These are phyloP conservation scores for Handroanthus guayacan DNA, from an alignment of 257 asterid genomes.

Conservation along the genomic window DNA sequence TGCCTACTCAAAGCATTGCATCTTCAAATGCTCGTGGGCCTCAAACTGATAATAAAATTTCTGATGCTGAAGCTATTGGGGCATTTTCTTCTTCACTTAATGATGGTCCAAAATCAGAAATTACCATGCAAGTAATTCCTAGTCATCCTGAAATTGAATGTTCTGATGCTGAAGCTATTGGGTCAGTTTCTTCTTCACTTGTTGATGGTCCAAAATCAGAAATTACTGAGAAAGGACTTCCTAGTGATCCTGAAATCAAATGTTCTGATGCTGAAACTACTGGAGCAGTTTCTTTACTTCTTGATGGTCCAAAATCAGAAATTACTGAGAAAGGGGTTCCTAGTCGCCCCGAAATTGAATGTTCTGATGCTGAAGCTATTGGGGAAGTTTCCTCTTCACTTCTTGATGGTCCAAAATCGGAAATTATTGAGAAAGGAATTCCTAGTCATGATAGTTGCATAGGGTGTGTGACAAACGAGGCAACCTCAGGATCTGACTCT, in stretches of 20 bases:
- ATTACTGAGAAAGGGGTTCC: too few species aligned
- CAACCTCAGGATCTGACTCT: constrained; percentile 36
- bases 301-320: too few species aligned
- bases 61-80: constrained; percentile 37
- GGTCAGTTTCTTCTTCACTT: not conserved
- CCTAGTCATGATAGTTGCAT: constrained; percentile 21
- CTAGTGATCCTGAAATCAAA: constrained; percentile 12
- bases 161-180: constrained; percentile 9
- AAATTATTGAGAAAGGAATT: constrained; percentile 30
- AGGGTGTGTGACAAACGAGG: constrained; percentile 12
- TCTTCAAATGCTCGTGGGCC: constrained; percentile 33
- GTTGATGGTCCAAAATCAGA: too few species aligned
- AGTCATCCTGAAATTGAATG: not conserved
- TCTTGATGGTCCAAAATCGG: constrained; percentile 37
- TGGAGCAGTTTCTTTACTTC: too few species aligned
- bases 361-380: constrained; percentile 38
- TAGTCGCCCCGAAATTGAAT: constrained; percentile 20
- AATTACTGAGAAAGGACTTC: too few species aligned
- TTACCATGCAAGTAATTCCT: constrained; percentile 25
- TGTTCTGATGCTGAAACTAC: constrained; percentile 37
- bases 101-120: constrained; percentile 38
- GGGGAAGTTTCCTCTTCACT: constrained; percentile 30
- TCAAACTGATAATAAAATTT: constrained; percentile 33
- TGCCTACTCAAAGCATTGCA: constrained; percentile 36
- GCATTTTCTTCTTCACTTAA: constrained; percentile 31